Evolutionary conservation across 495 filamentous ascomycete genomes (phyloP).

Genomic region (Ascobolus immersus): DNA sequence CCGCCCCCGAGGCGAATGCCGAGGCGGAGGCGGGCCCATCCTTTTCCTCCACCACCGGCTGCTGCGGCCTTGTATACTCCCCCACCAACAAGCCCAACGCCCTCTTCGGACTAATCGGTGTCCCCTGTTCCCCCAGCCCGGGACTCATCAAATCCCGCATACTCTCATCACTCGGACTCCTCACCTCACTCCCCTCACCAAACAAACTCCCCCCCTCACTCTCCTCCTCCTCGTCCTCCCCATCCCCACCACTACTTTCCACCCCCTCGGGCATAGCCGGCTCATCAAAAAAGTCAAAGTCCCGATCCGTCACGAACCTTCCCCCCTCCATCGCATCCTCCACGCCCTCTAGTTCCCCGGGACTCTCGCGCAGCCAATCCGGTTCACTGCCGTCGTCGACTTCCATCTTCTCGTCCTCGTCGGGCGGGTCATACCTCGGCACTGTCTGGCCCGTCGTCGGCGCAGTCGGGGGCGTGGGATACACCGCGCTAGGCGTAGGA

Average conservation of each 20-base stretch:
- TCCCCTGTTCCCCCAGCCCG: constrained; percentile 9
- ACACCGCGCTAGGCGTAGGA: no score
- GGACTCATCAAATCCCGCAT: neutral
- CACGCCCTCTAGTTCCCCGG: no score
- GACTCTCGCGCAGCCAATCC: no score
- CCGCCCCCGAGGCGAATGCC: neutral
- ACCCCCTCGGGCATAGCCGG: constrained; percentile 5
- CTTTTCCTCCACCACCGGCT: neutral
- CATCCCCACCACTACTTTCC: constrained; percentile 4
- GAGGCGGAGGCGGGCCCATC: neutral
- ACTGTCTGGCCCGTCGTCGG: no score
- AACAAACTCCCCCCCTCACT: neutral
- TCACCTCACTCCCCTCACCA: neutral
- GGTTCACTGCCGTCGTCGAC: no score
- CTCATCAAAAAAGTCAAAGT: constrained; percentile 16
- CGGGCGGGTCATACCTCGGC: no score
- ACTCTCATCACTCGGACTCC: neutral
- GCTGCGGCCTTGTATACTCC: constrained; percentile 9
- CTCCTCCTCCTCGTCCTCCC: constrained; percentile 7
- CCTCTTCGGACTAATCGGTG: constrained; percentile 13
- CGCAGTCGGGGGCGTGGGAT: no score
- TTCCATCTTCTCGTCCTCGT: no score
- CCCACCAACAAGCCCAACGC: constrained; percentile 14
- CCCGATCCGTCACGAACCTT: constrained; percentile 15
- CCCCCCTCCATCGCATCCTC: no score